Conservation (phyloP, 805 yeast species). For the Candida multigemmis region DNA sequence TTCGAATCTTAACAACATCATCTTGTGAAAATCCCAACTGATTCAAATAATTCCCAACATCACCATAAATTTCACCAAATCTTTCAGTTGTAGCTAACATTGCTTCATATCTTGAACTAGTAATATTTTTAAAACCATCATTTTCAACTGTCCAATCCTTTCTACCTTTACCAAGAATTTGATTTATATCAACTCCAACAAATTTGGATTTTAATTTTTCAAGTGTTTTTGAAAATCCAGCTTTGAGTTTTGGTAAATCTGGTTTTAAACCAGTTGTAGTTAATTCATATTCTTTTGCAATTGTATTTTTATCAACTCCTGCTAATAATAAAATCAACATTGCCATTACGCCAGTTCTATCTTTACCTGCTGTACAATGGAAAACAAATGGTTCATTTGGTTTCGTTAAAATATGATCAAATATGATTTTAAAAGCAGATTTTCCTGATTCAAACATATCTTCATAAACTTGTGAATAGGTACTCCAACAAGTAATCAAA, state of each 20-base stretch:
- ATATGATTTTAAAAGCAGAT: slow-evolving; percentile 38
- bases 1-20: no score
- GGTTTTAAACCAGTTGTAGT: slow-evolving; percentile 58
- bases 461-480: slow-evolving; percentile 55
- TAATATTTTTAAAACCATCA: slow-evolving; percentile 51
- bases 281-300: slow-evolving; percentile 71
- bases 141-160: slow-evolving; percentile 30
- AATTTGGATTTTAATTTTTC: slow-evolving; percentile 18
- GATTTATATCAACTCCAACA: slow-evolving; percentile 11
- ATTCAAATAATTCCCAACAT: slow-evolving; percentile 40
- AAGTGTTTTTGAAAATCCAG: slow-evolving; percentile 22
- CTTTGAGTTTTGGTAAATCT: slow-evolving; percentile 30
- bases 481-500: slow-evolving; percentile 50
- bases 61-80: slow-evolving; percentile 45
- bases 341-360: slow-evolving; percentile 69
- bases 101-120: slow-evolving; percentile 60
- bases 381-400: slow-evolving; percentile 39
- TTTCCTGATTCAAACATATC: slow-evolving; percentile 46
- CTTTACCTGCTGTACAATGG: slow-evolving; percentile 86
- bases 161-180: slow-evolving; percentile 25
- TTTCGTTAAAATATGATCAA: slow-evolving; percentile 46
- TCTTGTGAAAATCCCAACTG: slow-evolving; percentile 40
- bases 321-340: slow-evolving; percentile 56
- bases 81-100: slow-evolving; percentile 56
- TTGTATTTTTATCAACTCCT: slow-evolving; percentile 57